Conservation (phyloP, 805 yeast species). For the Yarrowia phangngaensis region DNA sequence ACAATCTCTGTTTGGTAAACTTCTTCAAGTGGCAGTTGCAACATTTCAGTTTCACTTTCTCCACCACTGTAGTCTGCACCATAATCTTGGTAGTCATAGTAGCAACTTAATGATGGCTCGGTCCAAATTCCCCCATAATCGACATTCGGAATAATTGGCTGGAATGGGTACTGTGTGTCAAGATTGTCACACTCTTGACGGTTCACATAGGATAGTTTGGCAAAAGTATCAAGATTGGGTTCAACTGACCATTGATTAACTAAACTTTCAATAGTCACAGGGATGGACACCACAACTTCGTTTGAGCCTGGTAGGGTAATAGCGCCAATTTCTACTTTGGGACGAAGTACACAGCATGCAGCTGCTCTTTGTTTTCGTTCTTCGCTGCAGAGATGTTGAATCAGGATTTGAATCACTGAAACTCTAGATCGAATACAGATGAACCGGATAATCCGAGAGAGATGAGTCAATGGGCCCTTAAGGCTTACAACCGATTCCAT, state of each 20-base stretch:
- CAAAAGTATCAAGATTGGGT: conserved; percentile 9
- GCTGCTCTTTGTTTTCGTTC: background rate
- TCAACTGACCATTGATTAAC: background rate
- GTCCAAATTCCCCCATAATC: conserved; percentile 22
- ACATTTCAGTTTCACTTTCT: background rate
- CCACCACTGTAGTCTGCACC: background rate
- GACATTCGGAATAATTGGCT: conserved; percentile 1
- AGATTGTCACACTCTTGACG: background rate
- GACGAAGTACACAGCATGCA: conserved; percentile 1
- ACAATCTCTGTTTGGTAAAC: conserved; percentile 9
- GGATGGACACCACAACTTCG: conserved; percentile 8
- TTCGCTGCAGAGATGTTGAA: background rate
- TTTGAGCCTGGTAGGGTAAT: conserved; percentile 1
- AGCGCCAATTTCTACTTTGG: background rate
- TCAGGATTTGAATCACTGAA: conserved; percentile 1
- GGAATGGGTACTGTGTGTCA: background rate
- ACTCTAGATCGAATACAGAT: conserved; percentile 4
- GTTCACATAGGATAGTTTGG: conserved; percentile 20
- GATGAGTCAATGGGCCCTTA: background rate
- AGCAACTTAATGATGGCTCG: background rate
- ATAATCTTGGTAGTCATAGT: background rate
- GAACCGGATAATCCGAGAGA: conserved; percentile 11
- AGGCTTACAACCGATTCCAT: conserved; percentile 1
- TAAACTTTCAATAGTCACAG: background rate
- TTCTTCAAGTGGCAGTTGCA: background rate